Percentiles rank a stretch among this genome's conserved stretches.
These are phyloP conservation scores for Paramecium octaurelia DNA, from an alignment of 73 alveolate species.

Conservation along the genomic window DNA sequence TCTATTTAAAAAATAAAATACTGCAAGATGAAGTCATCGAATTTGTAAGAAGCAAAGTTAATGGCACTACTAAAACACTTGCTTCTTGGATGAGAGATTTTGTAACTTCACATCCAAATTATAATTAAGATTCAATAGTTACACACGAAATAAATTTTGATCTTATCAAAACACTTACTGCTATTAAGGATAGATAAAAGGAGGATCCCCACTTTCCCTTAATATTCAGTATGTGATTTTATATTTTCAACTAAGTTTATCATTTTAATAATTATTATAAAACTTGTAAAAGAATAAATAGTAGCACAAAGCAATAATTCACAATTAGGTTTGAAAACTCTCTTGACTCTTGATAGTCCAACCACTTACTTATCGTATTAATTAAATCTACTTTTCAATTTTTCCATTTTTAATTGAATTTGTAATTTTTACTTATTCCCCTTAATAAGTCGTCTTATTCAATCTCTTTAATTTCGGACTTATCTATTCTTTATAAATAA, in stretches of 20 bases:
- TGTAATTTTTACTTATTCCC: not conserved
- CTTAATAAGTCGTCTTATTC: not conserved
- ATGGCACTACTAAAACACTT: constrained; percentile 86
- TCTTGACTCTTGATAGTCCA: not conserved
- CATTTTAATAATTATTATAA: too few species aligned
- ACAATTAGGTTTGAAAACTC: not conserved
- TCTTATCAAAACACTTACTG: constrained; percentile 52
- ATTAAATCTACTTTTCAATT: not conserved
- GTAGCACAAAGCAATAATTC: not conserved
- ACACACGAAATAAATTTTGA: constrained; percentile 75
- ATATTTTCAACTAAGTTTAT: not conserved
- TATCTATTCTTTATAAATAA: not conserved
- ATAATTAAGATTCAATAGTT: constrained; percentile 81
- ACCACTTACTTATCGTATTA: not conserved
- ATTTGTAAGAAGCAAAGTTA: constrained; percentile 74
- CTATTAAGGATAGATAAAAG: not conserved
- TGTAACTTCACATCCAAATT: constrained; percentile 82
- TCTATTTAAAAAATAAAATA: constrained; percentile 57
- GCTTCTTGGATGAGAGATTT: constrained; percentile 88
- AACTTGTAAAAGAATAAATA: too few species aligned
- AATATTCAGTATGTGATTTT: constrained; percentile 1
- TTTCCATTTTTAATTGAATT: not conserved
- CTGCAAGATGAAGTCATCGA: constrained; percentile 55
- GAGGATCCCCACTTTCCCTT: constrained; percentile 47
- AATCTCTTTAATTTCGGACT: not conserved